Percentiles rank a stretch among this genome's conserved stretches.
phyloP scores from a whole-genome alignment of 1,284 basidiomycete genomes.

The Sphaerobolus stellatus region DNA sequence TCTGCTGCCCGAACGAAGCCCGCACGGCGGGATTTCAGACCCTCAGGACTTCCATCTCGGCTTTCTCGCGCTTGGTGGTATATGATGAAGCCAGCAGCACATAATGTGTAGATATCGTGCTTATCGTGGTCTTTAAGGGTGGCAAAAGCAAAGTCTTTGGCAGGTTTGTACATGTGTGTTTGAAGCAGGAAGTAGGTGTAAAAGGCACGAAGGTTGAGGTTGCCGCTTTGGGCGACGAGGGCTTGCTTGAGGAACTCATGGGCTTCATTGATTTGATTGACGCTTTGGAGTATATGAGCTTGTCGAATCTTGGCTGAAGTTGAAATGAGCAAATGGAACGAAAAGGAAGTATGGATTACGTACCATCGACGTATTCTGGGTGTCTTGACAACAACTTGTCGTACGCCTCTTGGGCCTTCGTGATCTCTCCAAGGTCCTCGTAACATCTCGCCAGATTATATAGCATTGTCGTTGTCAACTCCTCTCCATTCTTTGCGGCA shows the following conservation, averaged over 20 bases:
- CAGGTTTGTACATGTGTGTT: constrained; percentile 64
- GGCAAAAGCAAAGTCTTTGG: constrained; percentile 81
- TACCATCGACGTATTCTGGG: constrained; percentile 93
- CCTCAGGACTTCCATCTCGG: constrained; percentile 55
- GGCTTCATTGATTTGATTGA: constrained; percentile 75
- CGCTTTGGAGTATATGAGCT: constrained; percentile 69
- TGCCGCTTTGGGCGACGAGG: constrained; percentile 64
- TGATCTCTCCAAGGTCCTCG: constrained; percentile 75
- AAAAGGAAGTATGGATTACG: constrained; percentile 26
- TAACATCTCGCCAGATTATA: constrained; percentile 89
- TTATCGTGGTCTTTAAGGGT: constrained; percentile 83
- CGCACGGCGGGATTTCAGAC: constrained; percentile 68
- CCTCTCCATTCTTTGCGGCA: constrained; percentile 49
- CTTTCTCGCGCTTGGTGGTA: constrained; percentile 84
- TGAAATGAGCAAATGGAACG: background rate
- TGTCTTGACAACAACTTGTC: constrained; percentile 81
- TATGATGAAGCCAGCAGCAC: constrained; percentile 81
- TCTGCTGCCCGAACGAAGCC: constrained; percentile 82
- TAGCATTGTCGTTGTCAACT: constrained; percentile 75
- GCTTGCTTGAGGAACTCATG: constrained; percentile 88
- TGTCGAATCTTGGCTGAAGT: constrained; percentile 83
- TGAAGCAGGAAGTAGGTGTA: constrained; percentile 86
- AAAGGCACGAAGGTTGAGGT: constrained; percentile 80
- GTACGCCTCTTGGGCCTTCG: constrained; percentile 79
- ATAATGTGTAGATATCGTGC: constrained; percentile 88